Base-by-base conservation (phyloP, 352 stramenopile genomes). In the Pythium phragmitis region DNA sequence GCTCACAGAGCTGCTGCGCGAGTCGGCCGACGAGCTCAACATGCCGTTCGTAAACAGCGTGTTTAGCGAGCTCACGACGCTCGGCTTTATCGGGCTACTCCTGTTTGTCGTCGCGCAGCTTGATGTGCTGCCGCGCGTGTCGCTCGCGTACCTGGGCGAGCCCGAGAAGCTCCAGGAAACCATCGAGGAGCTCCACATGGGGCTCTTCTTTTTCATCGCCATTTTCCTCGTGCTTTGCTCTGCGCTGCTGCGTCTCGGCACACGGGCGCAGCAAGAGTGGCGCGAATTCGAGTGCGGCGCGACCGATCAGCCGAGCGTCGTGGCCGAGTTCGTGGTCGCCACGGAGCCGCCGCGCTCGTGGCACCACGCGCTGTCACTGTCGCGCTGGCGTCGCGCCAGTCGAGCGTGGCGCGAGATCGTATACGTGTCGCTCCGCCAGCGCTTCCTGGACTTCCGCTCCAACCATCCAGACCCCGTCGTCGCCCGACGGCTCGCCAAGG, bases 131-230 rank as follows among this genome's bases (percentile, higher is more conserved):
- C 66, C 77, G 37, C 69, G 60, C 43, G 34, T 90, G 51, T 90
- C 79, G 11, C 56, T 60, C 14, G 53, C 53, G 43, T 78, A 77
- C 41, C 45, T 88, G 37, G 79, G 76, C 49, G 70, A 75, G 12
- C 64, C 65, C 4, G 63, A 70, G 3, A 73, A 90, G 65, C 67
- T 92, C 13, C 79, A 87, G 45, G 82, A 90, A 68, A 89, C 81
- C 50, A 85, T 92, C 54, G 82, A 92, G 45, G 67, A 76, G 63
- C 70, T 92, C n/a, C 82, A 92, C 54, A 89, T 92, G 80, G 80
- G 74, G 4, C 69, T 92, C n/a, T 92, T 92, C 65, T 76, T 90
- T 57, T 92, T 92, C 67, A 84, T 92, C 53, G 60, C 90, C 65
- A 89, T 90, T 67, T 92, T 92, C 65, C 72, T 92, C 34, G 71